Evolutionary conservation across 805 yeast genomes (phyloP).

Genomic region (Saccharomycopsis fermentans): DNA sequence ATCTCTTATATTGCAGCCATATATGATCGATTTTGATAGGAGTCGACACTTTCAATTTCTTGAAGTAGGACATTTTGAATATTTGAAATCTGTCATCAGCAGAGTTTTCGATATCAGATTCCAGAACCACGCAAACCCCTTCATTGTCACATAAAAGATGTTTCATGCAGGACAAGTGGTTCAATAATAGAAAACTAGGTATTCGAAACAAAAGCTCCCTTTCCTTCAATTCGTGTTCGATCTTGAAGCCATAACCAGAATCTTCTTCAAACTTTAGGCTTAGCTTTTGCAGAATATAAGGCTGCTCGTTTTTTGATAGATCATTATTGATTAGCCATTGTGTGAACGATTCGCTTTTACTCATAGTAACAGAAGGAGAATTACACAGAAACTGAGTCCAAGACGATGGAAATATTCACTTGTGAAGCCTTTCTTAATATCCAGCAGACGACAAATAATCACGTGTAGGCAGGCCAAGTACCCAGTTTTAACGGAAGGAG

Average conservation of each 20-base stretch:
- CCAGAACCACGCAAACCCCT: background rate
- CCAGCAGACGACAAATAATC: too few species aligned
- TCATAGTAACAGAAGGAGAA: background rate
- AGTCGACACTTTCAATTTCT: background rate
- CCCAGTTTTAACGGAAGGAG: too few species aligned
- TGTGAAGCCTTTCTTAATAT: too few species aligned
- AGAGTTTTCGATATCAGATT: background rate
- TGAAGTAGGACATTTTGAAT: background rate
- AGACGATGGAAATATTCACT: too few species aligned
- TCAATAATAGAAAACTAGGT: slow-evolving; percentile 7
- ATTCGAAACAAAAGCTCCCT: slow-evolving; percentile 4
- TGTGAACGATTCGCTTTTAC: background rate
- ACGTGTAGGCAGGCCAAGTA: too few species aligned
- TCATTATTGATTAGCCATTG: background rate
- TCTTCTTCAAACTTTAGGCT: background rate
- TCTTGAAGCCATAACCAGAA: slow-evolving; percentile 7
- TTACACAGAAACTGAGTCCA: too few species aligned
- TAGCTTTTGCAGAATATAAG: slow-evolving; percentile 1
- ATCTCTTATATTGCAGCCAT: background rate
- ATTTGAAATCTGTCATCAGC: background rate
- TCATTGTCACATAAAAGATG: background rate
- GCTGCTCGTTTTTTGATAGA: background rate
- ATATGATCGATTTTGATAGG: background rate
- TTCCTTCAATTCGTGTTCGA: background rate
- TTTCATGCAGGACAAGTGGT: slow-evolving; percentile 8